Base-by-base conservation (phyloP, 1,284 basidiomycete genomes). In the Moesziomyces aphidis region DNA sequence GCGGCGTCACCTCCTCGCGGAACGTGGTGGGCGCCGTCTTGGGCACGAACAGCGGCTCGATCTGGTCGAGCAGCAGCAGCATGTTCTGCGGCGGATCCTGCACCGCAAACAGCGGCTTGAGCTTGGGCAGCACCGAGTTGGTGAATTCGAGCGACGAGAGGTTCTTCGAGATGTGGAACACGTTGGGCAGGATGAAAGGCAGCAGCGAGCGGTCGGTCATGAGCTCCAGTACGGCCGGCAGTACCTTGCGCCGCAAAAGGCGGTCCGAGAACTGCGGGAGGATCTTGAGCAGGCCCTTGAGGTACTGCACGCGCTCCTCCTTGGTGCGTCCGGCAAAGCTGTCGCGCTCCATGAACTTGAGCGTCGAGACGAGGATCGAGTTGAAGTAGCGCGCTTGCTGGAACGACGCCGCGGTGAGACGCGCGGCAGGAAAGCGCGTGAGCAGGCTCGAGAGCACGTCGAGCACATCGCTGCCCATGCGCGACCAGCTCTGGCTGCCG, bases 131-230 rank as follows among this genome's bases (percentile, higher is more conserved):
- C 6, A 95, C 93, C 53, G 90, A 89, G 1, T 87, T 87, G 0
- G 91, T 91, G 81, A 99, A 99, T 80, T 96, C 94, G 46, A 82
- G 59, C 15, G 62, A 67, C 7, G 61, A 90, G 48, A 98, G 87
- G 28, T 90, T 89, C 70, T 89, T 90, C 11, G 93, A 90, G 67
- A 99, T 99, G 61, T 90, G 89, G 81, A 98, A 97, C n/a, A 98
- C 92, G 85, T 97, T 97, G 1, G 96, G 96, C n/a, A 99, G 87
- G 67, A 99, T 93, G 85, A 97, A 97, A 1, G 97, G 96, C 52
- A 99, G 86, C n/a, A 84, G 66, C 5, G 77, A 70, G 0, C 77
- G 65, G 55, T 80, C 80, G n/a, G 68, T 76, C 80, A 82, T 82
- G 24, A 81, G 63, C 60, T 97, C 82, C 34, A 81, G 55, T 31